A percentile compares a stretch with the other conserved stretches of the same genome.
Evolutionary conservation across 306 rosid species (phyloP).

Genomic region (Albizia julibrissin): DNA sequence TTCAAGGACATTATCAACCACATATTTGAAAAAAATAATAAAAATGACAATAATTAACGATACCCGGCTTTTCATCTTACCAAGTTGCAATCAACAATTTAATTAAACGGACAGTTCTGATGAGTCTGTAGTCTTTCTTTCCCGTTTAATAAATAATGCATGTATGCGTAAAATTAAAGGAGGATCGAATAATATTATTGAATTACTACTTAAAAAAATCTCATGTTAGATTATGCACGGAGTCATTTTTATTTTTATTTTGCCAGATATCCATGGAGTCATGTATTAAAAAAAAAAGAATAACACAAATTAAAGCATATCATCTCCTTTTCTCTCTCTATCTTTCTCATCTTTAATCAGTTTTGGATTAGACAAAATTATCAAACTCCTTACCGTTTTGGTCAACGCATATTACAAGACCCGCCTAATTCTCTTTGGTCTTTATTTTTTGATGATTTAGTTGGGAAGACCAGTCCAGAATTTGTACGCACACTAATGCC

Average conservation of each 20-base stretch:
- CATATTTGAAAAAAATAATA: not conserved
- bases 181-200: not conserved
- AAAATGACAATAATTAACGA: not conserved
- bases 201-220: constrained; percentile 9
- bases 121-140: not conserved
- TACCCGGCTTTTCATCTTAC: not conserved
- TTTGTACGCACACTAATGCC: not conserved
- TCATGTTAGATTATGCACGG: not conserved
- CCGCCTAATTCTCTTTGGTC: not conserved
- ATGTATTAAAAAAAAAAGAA: not conserved
- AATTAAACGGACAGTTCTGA: not conserved
- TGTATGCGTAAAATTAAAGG: not conserved
- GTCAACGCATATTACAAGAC: not conserved
- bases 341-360: not conserved
- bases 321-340: not conserved
- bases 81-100: not conserved
- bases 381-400: not conserved
- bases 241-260: not conserved
- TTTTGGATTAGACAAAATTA: not conserved
- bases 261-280: not conserved
- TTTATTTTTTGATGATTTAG: not conserved
- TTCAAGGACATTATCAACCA: not conserved
- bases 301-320: not conserved
- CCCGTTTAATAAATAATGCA: not conserved
- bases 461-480: not conserved